These are phyloP conservation scores for Oryza coarctata DNA, from an alignment of 176 grass and related monocot species.

Conservation along the genomic window DNA sequence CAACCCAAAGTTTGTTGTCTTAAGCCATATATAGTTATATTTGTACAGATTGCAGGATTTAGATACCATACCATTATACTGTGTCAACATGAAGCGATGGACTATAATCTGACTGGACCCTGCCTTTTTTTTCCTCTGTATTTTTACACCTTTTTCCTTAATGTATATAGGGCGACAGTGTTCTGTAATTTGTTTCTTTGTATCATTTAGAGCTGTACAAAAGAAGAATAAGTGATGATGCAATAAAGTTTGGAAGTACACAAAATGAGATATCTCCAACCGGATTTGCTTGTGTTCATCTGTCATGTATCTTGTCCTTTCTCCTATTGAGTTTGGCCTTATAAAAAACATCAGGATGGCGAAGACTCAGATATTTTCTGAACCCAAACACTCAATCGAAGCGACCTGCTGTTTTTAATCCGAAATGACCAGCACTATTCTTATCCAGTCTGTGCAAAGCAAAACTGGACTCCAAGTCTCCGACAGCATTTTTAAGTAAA, in stretches of 20 bases:
- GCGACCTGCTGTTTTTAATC: background rate
- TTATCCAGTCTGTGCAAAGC: background rate
- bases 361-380: slow-evolving; percentile 21
- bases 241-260: slow-evolving; percentile 1
- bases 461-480: slow-evolving; percentile 4
- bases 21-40: background rate
- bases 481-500: background rate
- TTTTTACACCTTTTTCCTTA: background rate
- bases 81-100: background rate
- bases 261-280: no score
- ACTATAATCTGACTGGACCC: background rate
- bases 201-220: slow-evolving; percentile 13
- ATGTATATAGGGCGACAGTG: background rate
- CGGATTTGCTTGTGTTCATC: background rate
- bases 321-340: background rate
- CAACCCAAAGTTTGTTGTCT: background rate
- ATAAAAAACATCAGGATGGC: background rate
- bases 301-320: background rate
- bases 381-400: background rate
- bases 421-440: slow-evolving; percentile 1
- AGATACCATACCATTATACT: background rate
- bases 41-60: background rate
- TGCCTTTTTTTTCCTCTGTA: background rate
- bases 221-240: slow-evolving; percentile 22
- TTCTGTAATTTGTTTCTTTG: background rate